These are phyloP conservation scores for Capsicum baccatum DNA, from an alignment of 257 asterid genomes.

Conservation along the genomic window DNA sequence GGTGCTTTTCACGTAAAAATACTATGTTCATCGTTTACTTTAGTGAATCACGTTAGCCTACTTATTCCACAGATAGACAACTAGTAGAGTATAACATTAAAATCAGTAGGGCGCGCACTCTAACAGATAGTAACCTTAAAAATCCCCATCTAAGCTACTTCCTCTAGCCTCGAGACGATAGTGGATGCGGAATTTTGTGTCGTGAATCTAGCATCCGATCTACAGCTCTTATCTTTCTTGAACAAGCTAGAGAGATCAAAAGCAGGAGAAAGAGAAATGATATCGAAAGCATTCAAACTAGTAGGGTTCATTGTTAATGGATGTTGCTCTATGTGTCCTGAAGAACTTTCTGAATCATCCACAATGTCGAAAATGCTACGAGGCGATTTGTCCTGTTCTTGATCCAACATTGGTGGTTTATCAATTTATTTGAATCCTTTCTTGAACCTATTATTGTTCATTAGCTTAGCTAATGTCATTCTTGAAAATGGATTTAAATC, in stretches of 20 bases:
- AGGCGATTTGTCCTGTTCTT: background rate
- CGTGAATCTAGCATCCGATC: slow-evolving; percentile 16
- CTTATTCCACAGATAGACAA: too few relatives aligned
- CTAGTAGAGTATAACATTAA: too few relatives aligned
- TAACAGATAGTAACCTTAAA: background rate
- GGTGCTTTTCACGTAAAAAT: too few relatives aligned
- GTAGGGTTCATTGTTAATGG: background rate
- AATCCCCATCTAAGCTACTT: slow-evolving; percentile 11
- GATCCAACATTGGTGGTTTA: background rate
- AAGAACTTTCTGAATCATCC: slow-evolving; percentile 13
- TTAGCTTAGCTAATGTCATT: slow-evolving; percentile 3
- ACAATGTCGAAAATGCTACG: background rate
- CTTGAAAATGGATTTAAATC: slow-evolving; percentile 24
- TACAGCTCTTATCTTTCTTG: background rate
- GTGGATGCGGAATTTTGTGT: background rate
- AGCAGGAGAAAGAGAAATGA: slow-evolving; percentile 27
- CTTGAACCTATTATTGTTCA: slow-evolving; percentile 27
- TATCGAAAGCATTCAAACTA: slow-evolving; percentile 34
- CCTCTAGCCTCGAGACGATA: slow-evolving; percentile 9
- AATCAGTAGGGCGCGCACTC: too few relatives aligned
- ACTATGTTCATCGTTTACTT: too few relatives aligned
- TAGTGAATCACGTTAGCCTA: too few relatives aligned
- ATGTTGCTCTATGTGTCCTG: background rate
- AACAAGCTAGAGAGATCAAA: slow-evolving; percentile 32
- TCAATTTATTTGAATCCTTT: slow-evolving; percentile 24